Evolutionary conservation across 2,329 filamentous ascomycete species (phyloP), one percentile per base, ranked within the genome.

Genomic region (Ciborinia camelliae): DNA sequence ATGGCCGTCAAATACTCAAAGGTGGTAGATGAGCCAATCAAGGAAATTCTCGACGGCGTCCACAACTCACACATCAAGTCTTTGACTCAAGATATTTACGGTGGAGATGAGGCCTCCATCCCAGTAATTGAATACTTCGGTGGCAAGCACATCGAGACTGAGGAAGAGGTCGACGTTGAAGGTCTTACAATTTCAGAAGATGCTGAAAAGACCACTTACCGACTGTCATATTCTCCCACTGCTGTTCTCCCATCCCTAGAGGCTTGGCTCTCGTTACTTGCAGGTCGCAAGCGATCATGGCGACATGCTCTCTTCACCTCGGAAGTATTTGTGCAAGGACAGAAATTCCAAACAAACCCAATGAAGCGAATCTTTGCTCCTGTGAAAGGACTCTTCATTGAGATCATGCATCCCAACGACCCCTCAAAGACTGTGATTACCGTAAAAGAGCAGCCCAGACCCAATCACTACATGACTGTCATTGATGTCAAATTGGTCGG

Each of bases 311-410:
- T 99, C 66, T 94, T 99, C 78, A 91, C 92, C 66, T 90, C 93
- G 0, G 94, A 99, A 71, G 90, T 97, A 35, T 89, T 97, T 69
- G 91, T 97, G 5, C 95, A 99, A 78, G 95, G 93, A 20, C 90
- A 97, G 77, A 92, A 96, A 75, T 98, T 97, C 81, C 92, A 98
- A 81, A 96, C 92, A 65, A 99, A 99, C 79, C 96, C 95, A 0
- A 90, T 97, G 80, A 90, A 89, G 76, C 88, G 94, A 64, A 92
- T 99, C 66, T 94, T 98, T 70, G 89, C 91, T 14, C 95, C 95
- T 18, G 86, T 87, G 18, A 88, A 88, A 41, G 95, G 95, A 54
- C 86, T 98, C 77, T 89, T 92, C 66, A 91, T 99, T 41, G 95
- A 99, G 79, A 90, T 99, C 67, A 77, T 83, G 28, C 80, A 94